phyloP scores from a whole-genome alignment of 352 stramenopile species.

The Phytophthora fragariae region DNA sequence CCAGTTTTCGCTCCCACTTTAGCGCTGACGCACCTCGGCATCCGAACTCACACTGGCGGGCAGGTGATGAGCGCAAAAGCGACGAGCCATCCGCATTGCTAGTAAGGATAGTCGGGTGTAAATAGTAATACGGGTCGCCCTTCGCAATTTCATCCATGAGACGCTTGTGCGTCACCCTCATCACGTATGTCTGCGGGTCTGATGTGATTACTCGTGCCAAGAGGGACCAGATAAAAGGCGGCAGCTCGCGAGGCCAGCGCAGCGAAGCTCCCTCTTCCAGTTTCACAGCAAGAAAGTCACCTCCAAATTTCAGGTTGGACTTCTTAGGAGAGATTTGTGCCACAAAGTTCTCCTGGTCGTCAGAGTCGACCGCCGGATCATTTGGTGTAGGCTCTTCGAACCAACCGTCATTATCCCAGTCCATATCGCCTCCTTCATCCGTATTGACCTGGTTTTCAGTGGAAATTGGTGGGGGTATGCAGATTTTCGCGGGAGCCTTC shows the following conservation, averaged over 20 bases:
- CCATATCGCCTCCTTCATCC: slow-evolving; percentile 16
- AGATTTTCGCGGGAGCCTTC: not conserved
- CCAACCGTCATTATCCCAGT: slow-evolving; percentile 40
- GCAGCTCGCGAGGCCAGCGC: slow-evolving; percentile 38
- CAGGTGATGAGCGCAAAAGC: slow-evolving; percentile 13
- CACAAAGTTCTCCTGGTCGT: slow-evolving; percentile 33
- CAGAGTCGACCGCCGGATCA: slow-evolving; percentile 22
- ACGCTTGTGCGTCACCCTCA: slow-evolving; percentile 68
- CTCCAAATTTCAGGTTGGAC: slow-evolving; percentile 40
- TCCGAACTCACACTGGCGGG: slow-evolving; percentile 58
- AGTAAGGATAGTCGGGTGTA: slow-evolving; percentile 43
- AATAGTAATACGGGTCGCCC: slow-evolving; percentile 78
- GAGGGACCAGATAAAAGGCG: slow-evolving; percentile 50
- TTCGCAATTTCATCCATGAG: slow-evolving; percentile 72
- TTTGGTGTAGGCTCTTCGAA: slow-evolving; percentile 27
- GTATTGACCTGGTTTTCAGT: slow-evolving; percentile 10
- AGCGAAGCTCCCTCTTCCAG: slow-evolving; percentile 28
- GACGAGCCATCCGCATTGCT: slow-evolving; percentile 23
- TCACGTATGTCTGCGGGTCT: slow-evolving; percentile 67
- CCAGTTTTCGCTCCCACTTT: slow-evolving; percentile 76
- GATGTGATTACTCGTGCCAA: slow-evolving; percentile 51
- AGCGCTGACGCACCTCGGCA: slow-evolving; percentile 53
- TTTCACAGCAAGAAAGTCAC: slow-evolving; percentile 40
- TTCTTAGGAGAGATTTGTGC: slow-evolving; percentile 28
- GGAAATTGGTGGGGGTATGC: not conserved